A percentile compares a stretch with the other conserved stretches of the same genome.
These are phyloP conservation scores for Orbilia javanica DNA, from an alignment of 2,329 filamentous ascomycete genomes.

Conservation along the genomic window DNA sequence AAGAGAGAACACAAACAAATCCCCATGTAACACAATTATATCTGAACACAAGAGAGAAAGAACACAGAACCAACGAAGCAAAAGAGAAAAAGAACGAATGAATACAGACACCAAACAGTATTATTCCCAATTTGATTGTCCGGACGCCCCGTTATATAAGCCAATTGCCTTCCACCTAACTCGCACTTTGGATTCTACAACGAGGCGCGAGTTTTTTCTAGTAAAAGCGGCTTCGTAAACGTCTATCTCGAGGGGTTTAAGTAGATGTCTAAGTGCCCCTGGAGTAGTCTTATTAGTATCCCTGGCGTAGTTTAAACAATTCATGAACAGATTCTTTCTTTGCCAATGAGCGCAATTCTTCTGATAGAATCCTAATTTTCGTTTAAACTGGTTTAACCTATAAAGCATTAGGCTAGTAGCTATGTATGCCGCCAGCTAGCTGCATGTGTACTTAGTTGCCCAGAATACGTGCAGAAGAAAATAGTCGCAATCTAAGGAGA, in stretches of 20 bases:
- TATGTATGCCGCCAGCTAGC: neutral
- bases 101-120: conserved; percentile 47
- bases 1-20: conserved; percentile 34
- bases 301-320: neutral
- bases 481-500: neutral
- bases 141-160: conserved; percentile 44
- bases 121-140: conserved; percentile 35
- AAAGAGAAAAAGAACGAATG: conserved; percentile 33
- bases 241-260: conserved; percentile 51
- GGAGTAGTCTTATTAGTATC: too few relatives aligned
- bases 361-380: neutral
- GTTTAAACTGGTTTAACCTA: conserved; percentile 12
- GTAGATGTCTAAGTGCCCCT: conserved; percentile 30
- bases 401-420: neutral
- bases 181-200: conserved; percentile 23
- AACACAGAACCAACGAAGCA: conserved; percentile 36
- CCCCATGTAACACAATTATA: conserved; percentile 22
- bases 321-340: too few relatives aligned
- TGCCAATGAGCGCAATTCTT: neutral
- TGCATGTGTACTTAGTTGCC: too few relatives aligned
- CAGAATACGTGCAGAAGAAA: too few relatives aligned
- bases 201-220: conserved; percentile 31
- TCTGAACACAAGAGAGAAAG: conserved; percentile 34
- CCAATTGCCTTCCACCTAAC: conserved; percentile 1
- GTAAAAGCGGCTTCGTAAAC: conserved; percentile 34